These are phyloP conservation scores for Pseudopyricularia cyperi DNA, from an alignment of 2,329 filamentous ascomycete genomes.

Conservation along the genomic window DNA sequence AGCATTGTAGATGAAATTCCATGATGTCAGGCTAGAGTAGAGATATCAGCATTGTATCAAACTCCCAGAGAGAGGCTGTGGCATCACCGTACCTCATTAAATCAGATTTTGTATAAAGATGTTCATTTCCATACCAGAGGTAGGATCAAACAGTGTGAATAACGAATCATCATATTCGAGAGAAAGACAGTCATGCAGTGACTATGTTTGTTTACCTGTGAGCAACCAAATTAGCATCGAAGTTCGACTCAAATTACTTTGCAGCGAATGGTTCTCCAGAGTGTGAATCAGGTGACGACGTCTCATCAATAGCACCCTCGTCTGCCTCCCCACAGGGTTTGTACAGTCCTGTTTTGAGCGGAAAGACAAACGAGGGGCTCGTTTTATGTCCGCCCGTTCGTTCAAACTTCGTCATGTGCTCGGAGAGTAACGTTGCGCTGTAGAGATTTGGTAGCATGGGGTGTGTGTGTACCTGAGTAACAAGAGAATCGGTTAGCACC, in stretches of 20 bases:
- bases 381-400: slow-evolving; percentile 59
- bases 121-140: slow-evolving; percentile 36
- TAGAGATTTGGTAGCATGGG: slow-evolving; percentile 8
- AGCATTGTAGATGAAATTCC: not conserved
- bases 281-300: slow-evolving; percentile 45
- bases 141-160: slow-evolving; percentile 50
- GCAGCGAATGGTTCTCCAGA: not conserved
- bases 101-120: slow-evolving; percentile 38
- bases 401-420: slow-evolving; percentile 51
- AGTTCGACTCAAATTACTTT: slow-evolving; percentile 18
- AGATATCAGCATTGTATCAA: slow-evolving; percentile 5
- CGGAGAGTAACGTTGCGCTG: not conserved
- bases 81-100: slow-evolving; percentile 26
- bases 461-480: slow-evolving; percentile 18
- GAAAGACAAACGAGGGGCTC: slow-evolving; percentile 32
- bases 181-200: slow-evolving; percentile 3
- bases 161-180: slow-evolving; percentile 34
- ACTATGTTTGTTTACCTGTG: not conserved
- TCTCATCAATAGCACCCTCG: slow-evolving; percentile 48
- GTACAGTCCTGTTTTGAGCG: slow-evolving; percentile 46
- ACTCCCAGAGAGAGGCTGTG: not conserved
- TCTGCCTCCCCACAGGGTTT: slow-evolving; percentile 40
- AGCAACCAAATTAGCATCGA: not conserved
- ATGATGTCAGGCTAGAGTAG: slow-evolving; percentile 9
- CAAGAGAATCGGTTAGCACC: slow-evolving; percentile 8